Percentiles rank a stretch among this genome's conserved stretches.
Evolutionary conservation across 768 basidiomycete genomes (phyloP).

Genomic region (Pluteus cervinus): DNA sequence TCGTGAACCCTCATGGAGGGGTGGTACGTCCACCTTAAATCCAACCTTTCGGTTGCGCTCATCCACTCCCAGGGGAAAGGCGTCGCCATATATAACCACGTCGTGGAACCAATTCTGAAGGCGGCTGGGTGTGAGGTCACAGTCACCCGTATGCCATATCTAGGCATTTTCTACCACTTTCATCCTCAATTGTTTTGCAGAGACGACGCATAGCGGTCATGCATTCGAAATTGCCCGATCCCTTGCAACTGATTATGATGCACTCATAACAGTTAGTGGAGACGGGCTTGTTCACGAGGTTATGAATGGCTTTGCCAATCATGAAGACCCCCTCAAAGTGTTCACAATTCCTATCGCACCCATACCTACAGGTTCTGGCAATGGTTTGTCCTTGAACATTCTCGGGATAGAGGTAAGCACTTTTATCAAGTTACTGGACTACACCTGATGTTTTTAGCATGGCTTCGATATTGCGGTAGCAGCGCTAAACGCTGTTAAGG

Average conservation of each 20-base stretch:
- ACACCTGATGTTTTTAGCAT: slow-evolving; percentile 35
- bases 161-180: slow-evolving; percentile 16
- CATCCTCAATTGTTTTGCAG: slow-evolving; percentile 26
- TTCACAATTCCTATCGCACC: slow-evolving; percentile 68
- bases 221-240: slow-evolving; percentile 58
- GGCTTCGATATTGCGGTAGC: slow-evolving; percentile 71
- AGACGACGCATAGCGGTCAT: slow-evolving; percentile 58
- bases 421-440: slow-evolving; percentile 2
- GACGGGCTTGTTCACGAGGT: slow-evolving; percentile 84
- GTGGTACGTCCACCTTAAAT: slow-evolving; percentile 39
- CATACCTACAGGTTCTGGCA: slow-evolving; percentile 80
- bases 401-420: slow-evolving; percentile 54
- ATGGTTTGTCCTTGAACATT: slow-evolving; percentile 69
- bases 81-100: slow-evolving; percentile 41
- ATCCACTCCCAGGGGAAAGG: slow-evolving; percentile 51
- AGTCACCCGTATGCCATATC: slow-evolving; percentile 45
- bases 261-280: slow-evolving; percentile 70
- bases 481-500: slow-evolving; percentile 77
- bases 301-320: slow-evolving; percentile 74
- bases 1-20: slow-evolving; percentile 83
- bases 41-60: slow-evolving; percentile 2
- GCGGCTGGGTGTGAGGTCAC: slow-evolving; percentile 61
- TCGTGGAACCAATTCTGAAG: slow-evolving; percentile 66
- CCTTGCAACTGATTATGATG: slow-evolving; percentile 59
- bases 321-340: slow-evolving; percentile 51